Conservation (phyloP, 1,139 yeast species). For the Sugiyamaella pinicola region DNA sequence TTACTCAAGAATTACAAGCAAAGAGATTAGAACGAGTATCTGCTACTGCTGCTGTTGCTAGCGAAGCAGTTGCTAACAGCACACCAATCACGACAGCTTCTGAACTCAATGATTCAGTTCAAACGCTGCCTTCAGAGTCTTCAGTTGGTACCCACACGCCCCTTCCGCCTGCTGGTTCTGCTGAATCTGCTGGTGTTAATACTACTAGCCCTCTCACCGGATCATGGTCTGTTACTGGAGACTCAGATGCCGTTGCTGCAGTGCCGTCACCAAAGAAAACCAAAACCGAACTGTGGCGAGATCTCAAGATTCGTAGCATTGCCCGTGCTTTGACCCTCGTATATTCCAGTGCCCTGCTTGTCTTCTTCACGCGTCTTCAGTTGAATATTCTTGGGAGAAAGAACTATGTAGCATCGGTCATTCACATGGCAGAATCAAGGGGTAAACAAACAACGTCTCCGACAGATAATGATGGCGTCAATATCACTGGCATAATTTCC, state of each 20-base stretch:
- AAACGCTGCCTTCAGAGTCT: conserved; percentile 24
- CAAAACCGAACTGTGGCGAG: conserved; percentile 82
- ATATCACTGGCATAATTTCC: conserved; percentile 35
- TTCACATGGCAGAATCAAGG: conserved; percentile 55
- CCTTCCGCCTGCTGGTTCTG: no score
- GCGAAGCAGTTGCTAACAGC: conserved; percentile 23
- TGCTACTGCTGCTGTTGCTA: conserved; percentile 16
- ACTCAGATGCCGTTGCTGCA: background rate
- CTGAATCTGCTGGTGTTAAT: background rate
- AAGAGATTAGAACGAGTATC: conserved; percentile 50
- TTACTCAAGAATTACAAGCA: conserved; percentile 69
- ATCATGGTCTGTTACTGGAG: conserved; percentile 16
- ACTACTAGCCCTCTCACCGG: conserved; percentile 14
- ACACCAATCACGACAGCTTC: background rate
- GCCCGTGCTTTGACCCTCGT: conserved; percentile 72
- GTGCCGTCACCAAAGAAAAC: conserved; percentile 40
- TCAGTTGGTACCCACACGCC: background rate
- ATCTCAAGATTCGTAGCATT: conserved; percentile 72
- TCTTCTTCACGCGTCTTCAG: conserved; percentile 79
- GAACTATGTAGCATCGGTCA: conserved; percentile 79
- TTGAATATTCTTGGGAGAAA: conserved; percentile 85
- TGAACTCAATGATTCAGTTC: conserved; percentile 24
- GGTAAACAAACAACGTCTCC: conserved; percentile 35
- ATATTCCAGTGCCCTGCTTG: conserved; percentile 68
- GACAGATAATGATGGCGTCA: conserved; percentile 28